Percentiles rank a stretch among this genome's conserved stretches.
phyloP scores from a whole-genome alignment of 2,329 filamentous ascomycete species.

The Fusarium proliferatum region DNA sequence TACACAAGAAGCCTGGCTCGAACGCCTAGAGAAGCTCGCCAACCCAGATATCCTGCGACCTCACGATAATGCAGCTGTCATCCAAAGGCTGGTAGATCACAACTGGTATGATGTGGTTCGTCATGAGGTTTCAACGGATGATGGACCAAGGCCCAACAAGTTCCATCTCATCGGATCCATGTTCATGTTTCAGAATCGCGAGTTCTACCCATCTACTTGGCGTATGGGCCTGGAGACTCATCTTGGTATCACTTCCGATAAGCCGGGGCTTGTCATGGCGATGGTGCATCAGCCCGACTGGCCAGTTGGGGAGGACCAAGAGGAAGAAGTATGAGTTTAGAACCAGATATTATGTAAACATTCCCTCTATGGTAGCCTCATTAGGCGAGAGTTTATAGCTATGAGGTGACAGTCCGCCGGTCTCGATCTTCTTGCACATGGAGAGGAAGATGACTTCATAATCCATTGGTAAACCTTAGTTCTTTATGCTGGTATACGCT shows the following conservation, averaged over 20 bases:
- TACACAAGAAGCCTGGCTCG: conserved; percentile 15
- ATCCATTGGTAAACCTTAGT: too few species aligned
- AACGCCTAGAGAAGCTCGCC: neutral
- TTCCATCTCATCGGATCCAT: conserved; percentile 30
- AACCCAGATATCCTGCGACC: conserved; percentile 7
- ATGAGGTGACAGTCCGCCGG: too few species aligned
- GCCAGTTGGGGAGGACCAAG: conserved; percentile 7
- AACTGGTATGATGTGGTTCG: conserved; percentile 28
- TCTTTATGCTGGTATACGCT: too few species aligned
- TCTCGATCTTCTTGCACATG: too few species aligned
- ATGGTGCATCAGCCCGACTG: conserved; percentile 20
- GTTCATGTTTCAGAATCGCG: conserved; percentile 24
- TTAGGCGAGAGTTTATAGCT: too few species aligned
- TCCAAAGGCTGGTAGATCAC: conserved; percentile 25
- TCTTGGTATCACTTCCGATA: conserved; percentile 19
- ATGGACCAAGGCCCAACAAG: conserved; percentile 15
- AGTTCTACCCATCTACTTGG: neutral
- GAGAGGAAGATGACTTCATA: too few species aligned
- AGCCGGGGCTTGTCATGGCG: conserved; percentile 17
- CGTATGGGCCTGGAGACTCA: conserved; percentile 26
- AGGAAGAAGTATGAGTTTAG: neutral
- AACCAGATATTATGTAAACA: too few species aligned
- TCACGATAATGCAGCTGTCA: conserved; percentile 22
- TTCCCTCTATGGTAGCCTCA: too few species aligned
- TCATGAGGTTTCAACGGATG: conserved; percentile 12